Evolutionary conservation across 495 filamentous ascomycete species (phyloP).

Genomic region (Aspergillus diversus): DNA sequence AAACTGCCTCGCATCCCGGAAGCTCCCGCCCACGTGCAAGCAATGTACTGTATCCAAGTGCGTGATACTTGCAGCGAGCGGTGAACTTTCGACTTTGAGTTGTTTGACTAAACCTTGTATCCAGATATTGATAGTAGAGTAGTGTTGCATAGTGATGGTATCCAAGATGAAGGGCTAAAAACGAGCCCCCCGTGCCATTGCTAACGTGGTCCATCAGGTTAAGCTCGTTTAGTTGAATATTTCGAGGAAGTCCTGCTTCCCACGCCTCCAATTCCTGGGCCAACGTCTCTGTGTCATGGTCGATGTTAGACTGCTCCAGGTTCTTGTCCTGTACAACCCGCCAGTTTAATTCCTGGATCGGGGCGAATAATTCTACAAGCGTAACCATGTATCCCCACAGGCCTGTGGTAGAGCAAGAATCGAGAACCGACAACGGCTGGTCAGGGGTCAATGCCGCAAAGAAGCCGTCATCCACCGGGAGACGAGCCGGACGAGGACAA

Average conservation of each 20-base stretch:
- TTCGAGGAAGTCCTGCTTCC: neutral
- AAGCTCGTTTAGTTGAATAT: neutral
- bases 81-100: neutral
- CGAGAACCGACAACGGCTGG: neutral
- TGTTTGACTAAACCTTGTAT: neutral
- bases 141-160: slow-evolving; percentile 8
- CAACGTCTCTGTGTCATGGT: neutral
- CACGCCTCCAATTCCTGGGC: neutral
- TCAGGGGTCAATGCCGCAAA: neutral
- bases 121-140: slow-evolving; percentile 4
- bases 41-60: neutral
- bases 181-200: neutral
- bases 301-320: neutral
- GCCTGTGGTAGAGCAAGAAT: neutral
- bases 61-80: neutral
- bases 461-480: neutral
- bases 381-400: neutral
- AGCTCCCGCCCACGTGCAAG: neutral
- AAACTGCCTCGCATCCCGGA: neutral
- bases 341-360: neutral
- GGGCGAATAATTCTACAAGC: neutral
- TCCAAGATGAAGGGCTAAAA: neutral
- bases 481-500: neutral
- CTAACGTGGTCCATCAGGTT: neutral
- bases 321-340: neutral